Evolutionary conservation across 2,329 filamentous ascomycete species (phyloP), one percentile per base, ranked within the genome.

Genomic region (Aspergillus sp.): DNA sequence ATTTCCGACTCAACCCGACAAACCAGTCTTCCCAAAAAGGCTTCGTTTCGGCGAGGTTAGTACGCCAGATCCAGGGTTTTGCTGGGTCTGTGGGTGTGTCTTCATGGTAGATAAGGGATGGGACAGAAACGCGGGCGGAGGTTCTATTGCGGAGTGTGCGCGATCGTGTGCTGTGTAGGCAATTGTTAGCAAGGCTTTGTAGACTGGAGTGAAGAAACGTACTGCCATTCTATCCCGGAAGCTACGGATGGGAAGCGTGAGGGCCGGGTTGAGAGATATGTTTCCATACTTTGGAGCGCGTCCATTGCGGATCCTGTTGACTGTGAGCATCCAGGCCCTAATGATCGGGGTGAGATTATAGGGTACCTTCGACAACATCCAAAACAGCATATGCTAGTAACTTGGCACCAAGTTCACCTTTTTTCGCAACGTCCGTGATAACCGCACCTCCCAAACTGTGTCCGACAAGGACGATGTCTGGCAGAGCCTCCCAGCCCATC

Each of bases 11-110:
- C 66, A 98, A 81, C 0, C 92, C 92, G 11, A 85, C 82, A 70
- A 97, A 98, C 93, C 93, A 99, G 63, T 86, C 89, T 73, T 95
- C 88, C 93, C 93, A 99, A 73, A 93, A 98, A 0, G 89, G 86
- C 69, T 96, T 89, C 8, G 95, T 98, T 39, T 86, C 85, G 0
- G 83, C 85, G 24, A 98, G 81, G 70, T 97, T 87, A 3, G 95
- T 98, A 64, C 87, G 83, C 95, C 95, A 99, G 57, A 83, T 82
- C 89, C 90, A 96, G 2, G 84, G 82, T 50, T 82, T 77, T 15
- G 76, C 71, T 19, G 68, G 64, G 55, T 76, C 70, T 9, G 64
- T 55, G 5, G 69, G 66, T 3, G 65, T 52, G 4, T 63, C 57
- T 70, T 82, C 72, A 52, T 82, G 76, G 3, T 77, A 79, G 54